Percentiles rank a stretch among this genome's conserved stretches.
phyloP scores from a whole-genome alignment of 2,329 filamentous ascomycete genomes.

The Cordyceps pruinosa region DNA sequence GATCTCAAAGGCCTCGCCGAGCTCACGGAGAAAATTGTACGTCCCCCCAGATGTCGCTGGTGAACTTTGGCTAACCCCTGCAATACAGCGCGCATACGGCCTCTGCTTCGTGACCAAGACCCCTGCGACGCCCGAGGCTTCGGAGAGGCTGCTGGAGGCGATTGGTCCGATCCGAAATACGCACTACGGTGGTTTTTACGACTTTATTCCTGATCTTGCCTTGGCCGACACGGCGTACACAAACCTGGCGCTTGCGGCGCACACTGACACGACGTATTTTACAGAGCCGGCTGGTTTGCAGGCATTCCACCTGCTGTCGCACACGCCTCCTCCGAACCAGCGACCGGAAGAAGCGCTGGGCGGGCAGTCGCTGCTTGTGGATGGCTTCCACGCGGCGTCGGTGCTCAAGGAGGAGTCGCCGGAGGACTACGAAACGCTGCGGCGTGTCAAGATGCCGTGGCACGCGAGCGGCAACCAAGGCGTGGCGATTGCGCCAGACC shows the following conservation, averaged over 20 bases:
- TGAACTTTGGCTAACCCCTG: not conserved
- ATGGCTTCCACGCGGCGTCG: slow-evolving; percentile 70
- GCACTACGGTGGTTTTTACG: slow-evolving; percentile 75
- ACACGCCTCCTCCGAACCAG: slow-evolving; percentile 39
- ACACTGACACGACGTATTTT: slow-evolving; percentile 96
- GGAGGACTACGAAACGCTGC: slow-evolving; percentile 51
- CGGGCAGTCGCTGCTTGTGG: slow-evolving; percentile 74
- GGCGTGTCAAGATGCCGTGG: slow-evolving; percentile 54
- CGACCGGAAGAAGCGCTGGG: slow-evolving; percentile 42
- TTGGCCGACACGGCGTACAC: slow-evolving; percentile 91
- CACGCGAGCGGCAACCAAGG: slow-evolving; percentile 89
- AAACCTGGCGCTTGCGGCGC: slow-evolving; percentile 69
- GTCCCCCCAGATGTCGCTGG: slow-evolving; percentile 14
- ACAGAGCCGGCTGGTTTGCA: slow-evolving; percentile 86
- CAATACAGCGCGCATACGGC: slow-evolving; percentile 62
- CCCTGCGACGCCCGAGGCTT: slow-evolving; percentile 61
- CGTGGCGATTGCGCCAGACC: slow-evolving; percentile 68
- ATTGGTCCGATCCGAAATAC: slow-evolving; percentile 86
- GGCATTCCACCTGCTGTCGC: slow-evolving; percentile 83
- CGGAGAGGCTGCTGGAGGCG: slow-evolving; percentile 65
- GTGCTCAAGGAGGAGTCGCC: slow-evolving; percentile 49
- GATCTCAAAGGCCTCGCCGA: slow-evolving; percentile 46
- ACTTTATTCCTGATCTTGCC: slow-evolving; percentile 84
- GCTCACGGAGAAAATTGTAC: slow-evolving; percentile 60
- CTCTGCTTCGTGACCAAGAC: slow-evolving; percentile 71